Conservation (phyloP, 352 stramenopile species). For the Thalassiosira livingstoniorum region DNA sequence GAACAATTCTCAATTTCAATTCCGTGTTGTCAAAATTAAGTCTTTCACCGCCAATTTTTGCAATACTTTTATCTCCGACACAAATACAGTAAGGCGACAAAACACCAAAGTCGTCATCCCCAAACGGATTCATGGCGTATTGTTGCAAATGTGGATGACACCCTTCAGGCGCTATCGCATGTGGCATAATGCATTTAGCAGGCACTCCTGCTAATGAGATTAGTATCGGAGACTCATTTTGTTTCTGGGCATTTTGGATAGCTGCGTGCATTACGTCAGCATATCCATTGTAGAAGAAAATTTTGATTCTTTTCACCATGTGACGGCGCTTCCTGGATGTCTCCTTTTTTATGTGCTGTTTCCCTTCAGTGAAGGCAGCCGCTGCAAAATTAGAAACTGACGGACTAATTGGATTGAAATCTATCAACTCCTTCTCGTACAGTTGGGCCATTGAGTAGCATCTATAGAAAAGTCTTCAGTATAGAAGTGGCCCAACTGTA, state of each 20-base stretch:
- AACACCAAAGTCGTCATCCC: constrained; percentile 48
- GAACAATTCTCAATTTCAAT: constrained; percentile 34
- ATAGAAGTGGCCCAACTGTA: constrained; percentile 60
- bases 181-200: constrained; percentile 58
- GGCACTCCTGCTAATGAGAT: constrained; percentile 57
- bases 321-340: constrained; percentile 37
- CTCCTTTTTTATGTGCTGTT: constrained; percentile 16
- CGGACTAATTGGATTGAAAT: constrained; percentile 1
- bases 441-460: constrained; percentile 58
- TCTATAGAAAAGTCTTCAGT: constrained; percentile 62
- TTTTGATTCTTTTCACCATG: constrained; percentile 31
- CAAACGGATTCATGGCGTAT: constrained; percentile 51
- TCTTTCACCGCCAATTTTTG: constrained; percentile 4
- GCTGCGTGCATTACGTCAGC: constrained; percentile 42
- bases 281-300: constrained; percentile 70
- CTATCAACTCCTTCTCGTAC: constrained; percentile 4
- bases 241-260: constrained; percentile 31
- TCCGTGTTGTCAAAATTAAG: constrained; percentile 38
- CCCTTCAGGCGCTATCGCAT: constrained; percentile 24
- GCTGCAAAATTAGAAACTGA: constrained; percentile 16
- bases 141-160: constrained; percentile 41
- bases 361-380: constrained; percentile 28
- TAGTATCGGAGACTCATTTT: constrained; percentile 18
- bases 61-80: constrained; percentile 49
- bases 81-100: constrained; percentile 62